These are phyloP conservation scores for Lecanicillium sp. DNA, from an alignment of 2,329 filamentous ascomycete species.

Conservation along the genomic window DNA sequence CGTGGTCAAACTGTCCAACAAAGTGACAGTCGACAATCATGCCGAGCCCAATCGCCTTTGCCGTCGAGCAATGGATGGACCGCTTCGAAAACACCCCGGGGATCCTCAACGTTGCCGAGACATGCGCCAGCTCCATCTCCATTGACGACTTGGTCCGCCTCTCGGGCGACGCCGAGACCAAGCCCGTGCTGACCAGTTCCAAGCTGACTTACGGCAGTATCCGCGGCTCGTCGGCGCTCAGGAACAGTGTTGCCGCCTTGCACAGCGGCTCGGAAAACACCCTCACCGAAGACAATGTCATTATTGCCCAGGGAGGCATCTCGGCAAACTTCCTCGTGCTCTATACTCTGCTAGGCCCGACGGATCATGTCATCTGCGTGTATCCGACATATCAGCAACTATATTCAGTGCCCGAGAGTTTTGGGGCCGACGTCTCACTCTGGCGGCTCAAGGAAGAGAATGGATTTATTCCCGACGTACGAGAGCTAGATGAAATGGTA, in stretches of 20 bases:
- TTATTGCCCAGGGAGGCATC: slow-evolving; percentile 76
- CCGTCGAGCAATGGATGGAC: slow-evolving; percentile 68
- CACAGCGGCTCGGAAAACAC: slow-evolving; percentile 52
- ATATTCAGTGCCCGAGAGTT: slow-evolving; percentile 63
- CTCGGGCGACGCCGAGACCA: slow-evolving; percentile 41
- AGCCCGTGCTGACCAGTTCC: slow-evolving; percentile 39
- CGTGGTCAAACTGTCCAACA: too few relatives aligned
- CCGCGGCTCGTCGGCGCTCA: slow-evolving; percentile 55
- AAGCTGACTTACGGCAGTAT: slow-evolving; percentile 69
- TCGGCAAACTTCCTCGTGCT: slow-evolving; percentile 76
- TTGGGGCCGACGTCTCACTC: slow-evolving; percentile 70
- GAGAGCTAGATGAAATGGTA: slow-evolving; percentile 58
- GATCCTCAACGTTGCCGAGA: slow-evolving; percentile 68
- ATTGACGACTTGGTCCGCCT: slow-evolving; percentile 57
- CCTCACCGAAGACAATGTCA: slow-evolving; percentile 49
- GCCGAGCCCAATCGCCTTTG: slow-evolving; percentile 34
- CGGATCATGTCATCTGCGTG: slow-evolving; percentile 79
- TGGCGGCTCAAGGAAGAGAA: slow-evolving; percentile 64
- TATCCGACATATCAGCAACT: slow-evolving; percentile 85
- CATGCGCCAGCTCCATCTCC: slow-evolving; percentile 68
- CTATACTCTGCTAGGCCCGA: slow-evolving; percentile 62
- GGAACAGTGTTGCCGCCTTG: slow-evolving; percentile 55
- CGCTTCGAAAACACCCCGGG: slow-evolving; percentile 47
- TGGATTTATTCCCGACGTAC: slow-evolving; percentile 58
- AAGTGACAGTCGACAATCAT: too few relatives aligned